Conservation (phyloP, 176 grass and related monocot species). For the Oryza australiensis region DNA sequence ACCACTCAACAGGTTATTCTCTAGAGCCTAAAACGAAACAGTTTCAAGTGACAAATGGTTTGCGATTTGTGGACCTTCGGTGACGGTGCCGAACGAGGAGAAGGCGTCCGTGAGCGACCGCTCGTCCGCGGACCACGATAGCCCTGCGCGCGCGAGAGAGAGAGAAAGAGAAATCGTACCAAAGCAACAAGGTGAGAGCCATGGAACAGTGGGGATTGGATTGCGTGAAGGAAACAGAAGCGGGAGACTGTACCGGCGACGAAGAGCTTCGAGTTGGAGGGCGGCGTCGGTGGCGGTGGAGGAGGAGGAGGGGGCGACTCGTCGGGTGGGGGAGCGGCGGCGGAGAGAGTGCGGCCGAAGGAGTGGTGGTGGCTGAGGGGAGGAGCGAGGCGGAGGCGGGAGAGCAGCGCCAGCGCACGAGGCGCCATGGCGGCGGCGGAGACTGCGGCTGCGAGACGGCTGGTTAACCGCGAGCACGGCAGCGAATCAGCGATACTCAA, state of each 20-base stretch:
- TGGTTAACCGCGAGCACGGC: neutral
- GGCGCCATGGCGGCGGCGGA: slow-evolving; percentile 1
- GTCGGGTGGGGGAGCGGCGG: slow-evolving; percentile 2
- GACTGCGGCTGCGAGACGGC: neutral
- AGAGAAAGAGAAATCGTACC: neutral
- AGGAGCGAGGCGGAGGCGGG: slow-evolving; percentile 33
- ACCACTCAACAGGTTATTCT: slow-evolving; percentile 26
- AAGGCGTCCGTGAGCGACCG: slow-evolving; percentile 79
- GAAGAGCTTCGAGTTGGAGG: slow-evolving; percentile 77
- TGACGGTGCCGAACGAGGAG: slow-evolving; percentile 75
- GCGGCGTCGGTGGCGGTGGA: slow-evolving; percentile 20
- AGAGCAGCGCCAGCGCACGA: slow-evolving; percentile 18
- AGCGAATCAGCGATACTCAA: no score
- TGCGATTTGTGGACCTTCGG: slow-evolving; percentile 48
- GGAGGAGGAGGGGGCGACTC: slow-evolving; percentile 19
- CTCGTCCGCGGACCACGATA: slow-evolving; percentile 85
- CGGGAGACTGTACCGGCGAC: slow-evolving; percentile 50
- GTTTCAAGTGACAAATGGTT: neutral
- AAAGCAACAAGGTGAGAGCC: neutral
- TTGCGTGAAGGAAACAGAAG: neutral
- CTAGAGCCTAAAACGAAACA: slow-evolving; percentile 10
- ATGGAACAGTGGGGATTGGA: no score
- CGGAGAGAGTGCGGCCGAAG: slow-evolving; percentile 23
- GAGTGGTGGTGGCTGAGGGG: slow-evolving; percentile 2
- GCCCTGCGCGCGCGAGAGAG: slow-evolving; percentile 44